These are phyloP conservation scores for Backusella australiensis DNA, from an alignment of 192 early-diverging fungal genomes.

Conservation along the genomic window DNA sequence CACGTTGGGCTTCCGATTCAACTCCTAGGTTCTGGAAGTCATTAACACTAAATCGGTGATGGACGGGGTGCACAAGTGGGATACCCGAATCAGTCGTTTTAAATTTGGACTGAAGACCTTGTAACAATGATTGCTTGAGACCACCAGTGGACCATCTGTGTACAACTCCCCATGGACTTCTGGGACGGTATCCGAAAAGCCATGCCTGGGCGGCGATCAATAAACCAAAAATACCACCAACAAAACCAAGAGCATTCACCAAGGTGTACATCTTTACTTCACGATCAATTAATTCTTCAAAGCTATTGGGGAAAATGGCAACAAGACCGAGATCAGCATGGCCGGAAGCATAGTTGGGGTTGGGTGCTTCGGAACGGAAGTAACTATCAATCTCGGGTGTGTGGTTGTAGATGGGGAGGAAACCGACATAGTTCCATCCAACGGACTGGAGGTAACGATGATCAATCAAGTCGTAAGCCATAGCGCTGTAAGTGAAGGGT, in stretches of 20 bases:
- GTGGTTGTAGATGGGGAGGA: constrained; percentile 31
- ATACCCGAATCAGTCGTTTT: constrained; percentile 29
- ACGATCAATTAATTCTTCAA: constrained; percentile 7
- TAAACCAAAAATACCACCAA: constrained; percentile 37
- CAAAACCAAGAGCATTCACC: constrained; percentile 34
- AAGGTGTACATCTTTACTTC: constrained; percentile 37
- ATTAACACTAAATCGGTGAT: constrained; percentile 23
- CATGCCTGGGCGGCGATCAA: constrained; percentile 31
- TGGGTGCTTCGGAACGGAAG: constrained; percentile 28
- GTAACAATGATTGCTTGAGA: constrained; percentile 31
- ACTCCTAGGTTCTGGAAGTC: constrained; percentile 11
- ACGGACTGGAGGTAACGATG: constrained; percentile 28
- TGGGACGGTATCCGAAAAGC: constrained; percentile 36
- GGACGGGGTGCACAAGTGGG: constrained; percentile 29
- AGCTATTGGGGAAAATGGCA: constrained; percentile 20
- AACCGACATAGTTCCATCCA: constrained; percentile 41
- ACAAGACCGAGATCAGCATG: constrained; percentile 29
- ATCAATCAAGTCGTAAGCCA: constrained; percentile 28
- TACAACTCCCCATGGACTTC: constrained; percentile 36
- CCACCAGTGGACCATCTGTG: constrained; percentile 38
- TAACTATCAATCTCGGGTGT: constrained; percentile 30
- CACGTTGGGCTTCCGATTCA: constrained; percentile 26
- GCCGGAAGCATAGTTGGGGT: constrained; percentile 22
- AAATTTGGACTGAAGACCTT: constrained; percentile 26
- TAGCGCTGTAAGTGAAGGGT: constrained; percentile 29